A percentile compares a stretch with the other conserved stretches of the same genome.
Conservation (phyloP, 2,329 filamentous ascomycete species). For the Aspergillus ochraceus region DNA sequence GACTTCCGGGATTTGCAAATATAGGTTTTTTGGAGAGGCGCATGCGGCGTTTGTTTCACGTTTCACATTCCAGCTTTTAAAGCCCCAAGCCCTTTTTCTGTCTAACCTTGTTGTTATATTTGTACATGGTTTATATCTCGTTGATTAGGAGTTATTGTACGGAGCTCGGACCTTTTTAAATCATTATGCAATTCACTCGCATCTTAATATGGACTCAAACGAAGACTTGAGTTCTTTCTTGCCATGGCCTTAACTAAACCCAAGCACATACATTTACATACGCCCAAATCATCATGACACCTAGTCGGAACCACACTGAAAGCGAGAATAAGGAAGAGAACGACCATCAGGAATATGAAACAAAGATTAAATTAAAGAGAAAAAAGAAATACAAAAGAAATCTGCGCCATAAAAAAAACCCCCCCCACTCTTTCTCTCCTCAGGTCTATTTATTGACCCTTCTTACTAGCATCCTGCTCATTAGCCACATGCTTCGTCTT, state of each 20-base stretch:
- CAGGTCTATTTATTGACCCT: constrained; percentile 9
- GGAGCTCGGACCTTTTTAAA: not conserved
- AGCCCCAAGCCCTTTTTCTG: not conserved
- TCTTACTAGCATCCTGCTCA: constrained; percentile 39
- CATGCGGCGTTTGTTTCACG: constrained; percentile 7
- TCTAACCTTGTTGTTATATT: not conserved
- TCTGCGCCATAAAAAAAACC: not conserved
- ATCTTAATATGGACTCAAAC: not conserved
- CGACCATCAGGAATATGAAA: not conserved
- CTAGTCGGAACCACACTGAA: not conserved
- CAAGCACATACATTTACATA: not conserved
- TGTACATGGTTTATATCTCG: not conserved
- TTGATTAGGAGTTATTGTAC: not conserved
- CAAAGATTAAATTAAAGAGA: not conserved
- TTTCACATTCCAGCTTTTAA: not conserved
- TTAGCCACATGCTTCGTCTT: constrained; percentile 53
- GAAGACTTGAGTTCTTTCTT: not conserved
- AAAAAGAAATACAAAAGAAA: constrained; percentile 1
- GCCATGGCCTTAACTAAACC: not conserved
- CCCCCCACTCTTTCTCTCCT: not conserved
- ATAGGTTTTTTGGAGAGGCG: constrained; percentile 2
- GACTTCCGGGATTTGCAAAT: constrained; percentile 4
- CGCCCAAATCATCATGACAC: not conserved
- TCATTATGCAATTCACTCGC: not conserved
- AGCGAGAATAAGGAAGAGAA: not conserved